Conservation (phyloP, 2,329 filamentous ascomycete genomes). For the Balansia obtecta region DNA sequence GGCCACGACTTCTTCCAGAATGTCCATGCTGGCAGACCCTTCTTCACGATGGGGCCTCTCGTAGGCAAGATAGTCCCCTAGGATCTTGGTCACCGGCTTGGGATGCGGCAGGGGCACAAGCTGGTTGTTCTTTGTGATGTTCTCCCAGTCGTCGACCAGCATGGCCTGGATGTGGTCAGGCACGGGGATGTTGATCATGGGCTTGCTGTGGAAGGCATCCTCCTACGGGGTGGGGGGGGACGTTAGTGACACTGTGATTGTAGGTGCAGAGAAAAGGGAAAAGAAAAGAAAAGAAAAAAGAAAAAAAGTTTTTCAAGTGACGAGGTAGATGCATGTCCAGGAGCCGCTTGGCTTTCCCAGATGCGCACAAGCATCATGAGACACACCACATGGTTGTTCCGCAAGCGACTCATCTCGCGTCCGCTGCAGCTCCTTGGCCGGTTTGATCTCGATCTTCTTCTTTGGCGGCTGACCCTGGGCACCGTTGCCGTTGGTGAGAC, state of each 20-base stretch:
- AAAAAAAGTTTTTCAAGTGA: background rate
- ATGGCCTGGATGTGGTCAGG: constrained; percentile 85
- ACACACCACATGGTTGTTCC: constrained; percentile 2
- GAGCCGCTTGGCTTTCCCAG: background rate
- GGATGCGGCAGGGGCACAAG: constrained; percentile 74
- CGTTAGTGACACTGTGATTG: background rate
- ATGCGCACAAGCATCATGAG: background rate
- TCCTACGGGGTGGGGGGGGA: constrained; percentile 64
- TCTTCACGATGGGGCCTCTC: constrained; percentile 53
- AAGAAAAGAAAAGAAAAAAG: too few species aligned
- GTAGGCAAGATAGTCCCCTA: constrained; percentile 67
- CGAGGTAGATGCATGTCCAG: background rate
- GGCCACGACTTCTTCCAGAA: constrained; percentile 78
- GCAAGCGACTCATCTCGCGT: constrained; percentile 2
- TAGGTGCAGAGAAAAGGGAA: too few species aligned
- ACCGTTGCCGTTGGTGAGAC: background rate
- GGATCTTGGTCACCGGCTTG: constrained; percentile 61
- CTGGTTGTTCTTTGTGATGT: constrained; percentile 89
- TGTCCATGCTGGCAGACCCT: constrained; percentile 63
- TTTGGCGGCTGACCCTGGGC: background rate
- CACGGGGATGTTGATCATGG: constrained; percentile 74
- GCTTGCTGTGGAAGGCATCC: constrained; percentile 71
- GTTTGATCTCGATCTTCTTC: background rate
- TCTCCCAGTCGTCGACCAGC: constrained; percentile 97
- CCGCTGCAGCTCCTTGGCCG: background rate